Evolutionary conservation across 2,329 filamentous ascomycete genomes (phyloP), one percentile per base, ranked within the genome.

Genomic region (Trichoderma simmonsii): DNA sequence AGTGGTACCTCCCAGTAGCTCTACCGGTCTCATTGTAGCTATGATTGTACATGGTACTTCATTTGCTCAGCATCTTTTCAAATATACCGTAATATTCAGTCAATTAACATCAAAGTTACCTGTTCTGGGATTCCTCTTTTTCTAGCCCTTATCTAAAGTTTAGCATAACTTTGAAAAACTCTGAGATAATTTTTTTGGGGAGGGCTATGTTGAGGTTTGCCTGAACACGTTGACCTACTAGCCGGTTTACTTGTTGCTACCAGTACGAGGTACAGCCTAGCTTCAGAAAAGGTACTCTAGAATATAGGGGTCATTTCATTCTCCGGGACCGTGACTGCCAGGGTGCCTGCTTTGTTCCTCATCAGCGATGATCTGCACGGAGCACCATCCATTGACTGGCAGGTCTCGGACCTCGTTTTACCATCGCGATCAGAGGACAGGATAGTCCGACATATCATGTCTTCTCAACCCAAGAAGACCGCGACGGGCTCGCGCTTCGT

Each of bases 401-500:
- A 62, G 67, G 67, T 70, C 67, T 70, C 28, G 39, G 56, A 39
- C 57, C 57, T 70, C 56, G 34, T 36, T 70, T 62, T 36, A 61
- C 36, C 56, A 62, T 54, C 56, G 32, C 43, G 28, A 60, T 26
- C 24, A 59, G 39, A 61, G 57, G 36, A 26, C 67, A 8, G 67
- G 34, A 43, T 51, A 72, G 64, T 63, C 14, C 30, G 54, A 54
- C 36, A 62, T 15, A 66, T 39, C 54, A 82, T 82, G 80, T 77
- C 81, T 73, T 77, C 80, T 75, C 75, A 77, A 71, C 71, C 78
- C 71, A 77, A 75, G 70, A 79, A 79, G 73, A 76, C 76, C 73
- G 73, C 76, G 36, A 73, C 73, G 60, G 75, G 75, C 72, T 75
- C 78, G 71, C 83, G 82, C 75, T 90, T 90, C 74, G 86, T 90